A percentile compares a stretch with the other conserved stretches of the same genome.
Evolutionary conservation across 352 stramenopile species (phyloP).

Genomic region (Phytophthora hybrid): DNA sequence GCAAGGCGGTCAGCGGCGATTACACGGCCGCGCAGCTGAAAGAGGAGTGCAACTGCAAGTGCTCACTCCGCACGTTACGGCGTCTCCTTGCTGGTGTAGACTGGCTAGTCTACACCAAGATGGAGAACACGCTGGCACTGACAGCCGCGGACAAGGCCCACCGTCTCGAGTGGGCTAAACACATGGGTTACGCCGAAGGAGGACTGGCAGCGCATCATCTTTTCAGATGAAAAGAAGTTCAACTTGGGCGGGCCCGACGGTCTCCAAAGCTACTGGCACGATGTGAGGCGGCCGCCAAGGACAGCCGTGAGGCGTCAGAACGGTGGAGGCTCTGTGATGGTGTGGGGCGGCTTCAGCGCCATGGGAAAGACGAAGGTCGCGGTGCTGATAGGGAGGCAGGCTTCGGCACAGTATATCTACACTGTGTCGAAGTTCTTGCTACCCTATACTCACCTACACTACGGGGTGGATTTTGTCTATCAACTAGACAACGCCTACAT

Average conservation of each 20-base stretch:
- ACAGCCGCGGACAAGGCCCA: not conserved
- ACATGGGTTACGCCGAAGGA: not conserved
- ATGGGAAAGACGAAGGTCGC: constrained; percentile 15
- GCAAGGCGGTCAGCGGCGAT: not conserved
- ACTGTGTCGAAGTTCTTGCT: constrained; percentile 42
- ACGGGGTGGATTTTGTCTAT: constrained; percentile 33
- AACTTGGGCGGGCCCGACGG: not conserved
- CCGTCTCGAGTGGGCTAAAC: not conserved
- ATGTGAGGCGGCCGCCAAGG: constrained; percentile 9
- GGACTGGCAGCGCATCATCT: not conserved
- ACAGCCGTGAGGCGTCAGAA: constrained; percentile 22
- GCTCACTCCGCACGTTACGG: not conserved
- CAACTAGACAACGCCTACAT: constrained; percentile 44
- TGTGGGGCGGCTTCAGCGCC: constrained; percentile 32
- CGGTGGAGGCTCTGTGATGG: no score
- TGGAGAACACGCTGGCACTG: not conserved
- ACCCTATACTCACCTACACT: constrained; percentile 29
- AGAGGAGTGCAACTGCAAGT: not conserved
- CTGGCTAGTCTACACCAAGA: not conserved
- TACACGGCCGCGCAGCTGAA: not conserved
- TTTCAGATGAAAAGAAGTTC: not conserved
- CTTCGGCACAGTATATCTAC: constrained; percentile 34
- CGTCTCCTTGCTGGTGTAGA: constrained; percentile 1
- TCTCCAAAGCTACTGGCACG: constrained; percentile 35
- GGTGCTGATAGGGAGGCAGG: constrained; percentile 26